Percentiles rank a stretch among this genome's conserved stretches.
These are phyloP conservation scores for Camillea tinctor DNA, from an alignment of 2,329 filamentous ascomycete species.

Conservation along the genomic window DNA sequence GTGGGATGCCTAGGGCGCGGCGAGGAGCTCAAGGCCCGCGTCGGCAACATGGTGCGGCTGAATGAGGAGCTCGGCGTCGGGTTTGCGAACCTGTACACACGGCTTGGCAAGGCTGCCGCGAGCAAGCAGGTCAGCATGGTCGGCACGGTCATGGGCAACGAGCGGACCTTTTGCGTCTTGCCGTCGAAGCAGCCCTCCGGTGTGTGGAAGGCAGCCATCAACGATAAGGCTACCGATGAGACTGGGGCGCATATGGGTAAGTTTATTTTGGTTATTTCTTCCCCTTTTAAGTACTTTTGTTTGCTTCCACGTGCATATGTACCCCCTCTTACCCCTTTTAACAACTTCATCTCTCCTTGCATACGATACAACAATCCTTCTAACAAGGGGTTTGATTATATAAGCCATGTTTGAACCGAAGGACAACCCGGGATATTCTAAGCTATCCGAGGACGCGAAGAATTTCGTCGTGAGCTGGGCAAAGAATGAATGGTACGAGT, in stretches of 20 bases:
- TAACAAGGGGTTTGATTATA: neutral
- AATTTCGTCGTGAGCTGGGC: slow-evolving; percentile 65
- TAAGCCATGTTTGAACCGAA: slow-evolving; percentile 70
- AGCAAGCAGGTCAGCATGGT: slow-evolving; percentile 52
- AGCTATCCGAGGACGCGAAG: slow-evolving; percentile 64
- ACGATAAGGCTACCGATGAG: slow-evolving; percentile 78
- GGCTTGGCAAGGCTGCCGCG: slow-evolving; percentile 68
- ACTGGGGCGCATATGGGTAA: slow-evolving; percentile 73
- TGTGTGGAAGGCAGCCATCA: slow-evolving; percentile 70
- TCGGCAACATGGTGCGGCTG: slow-evolving; percentile 66
- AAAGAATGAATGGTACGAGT: slow-evolving; percentile 65
- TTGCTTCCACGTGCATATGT: too few species aligned
- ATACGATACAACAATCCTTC: slow-evolving; percentile 1
- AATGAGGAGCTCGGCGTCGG: slow-evolving; percentile 66
- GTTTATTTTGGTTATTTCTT: slow-evolving; percentile 29
- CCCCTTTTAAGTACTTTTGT: neutral
- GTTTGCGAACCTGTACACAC: slow-evolving; percentile 85
- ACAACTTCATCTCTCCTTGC: neutral
- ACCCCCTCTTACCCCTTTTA: neutral
- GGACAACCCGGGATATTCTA: slow-evolving; percentile 71
- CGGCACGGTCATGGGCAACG: slow-evolving; percentile 60
- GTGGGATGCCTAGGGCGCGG: slow-evolving; percentile 84
- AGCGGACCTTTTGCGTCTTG: slow-evolving; percentile 87
- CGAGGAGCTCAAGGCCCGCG: slow-evolving; percentile 74
- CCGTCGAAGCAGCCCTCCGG: slow-evolving; percentile 56